Conservation (phyloP, 164 flowering plant species). For the Platanus orientalis region DNA sequence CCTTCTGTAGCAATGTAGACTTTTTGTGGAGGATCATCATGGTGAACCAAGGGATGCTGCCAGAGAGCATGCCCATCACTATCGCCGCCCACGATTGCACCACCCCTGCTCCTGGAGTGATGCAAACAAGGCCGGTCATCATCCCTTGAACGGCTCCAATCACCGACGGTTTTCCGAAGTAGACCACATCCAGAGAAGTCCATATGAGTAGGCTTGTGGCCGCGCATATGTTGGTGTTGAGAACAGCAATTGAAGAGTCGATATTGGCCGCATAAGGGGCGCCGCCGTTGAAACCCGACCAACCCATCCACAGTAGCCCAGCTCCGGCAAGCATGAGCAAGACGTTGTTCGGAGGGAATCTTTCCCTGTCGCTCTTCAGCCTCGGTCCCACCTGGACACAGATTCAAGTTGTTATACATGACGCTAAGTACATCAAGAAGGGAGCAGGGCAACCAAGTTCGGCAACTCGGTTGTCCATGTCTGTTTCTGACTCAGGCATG, state of each 20-base stretch:
- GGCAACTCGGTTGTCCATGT: too few species aligned
- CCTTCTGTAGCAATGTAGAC: constrained; percentile 19
- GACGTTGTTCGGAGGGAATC: constrained; percentile 13
- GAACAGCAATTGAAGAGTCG: constrained; percentile 5
- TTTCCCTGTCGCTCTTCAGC: constrained; percentile 1
- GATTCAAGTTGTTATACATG: too few species aligned
- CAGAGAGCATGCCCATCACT: constrained; percentile 33
- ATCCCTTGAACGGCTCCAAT: too few species aligned
- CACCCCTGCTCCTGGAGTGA: constrained; percentile 28
- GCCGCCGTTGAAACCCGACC: constrained; percentile 13
- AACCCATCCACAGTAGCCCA: constrained; percentile 12
- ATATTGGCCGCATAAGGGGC: constrained; percentile 6
- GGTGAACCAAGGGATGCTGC: too few species aligned
- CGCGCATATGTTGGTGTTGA: constrained; percentile 11
- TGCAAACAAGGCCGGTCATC: too few species aligned
- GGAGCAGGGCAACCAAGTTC: too few species aligned
- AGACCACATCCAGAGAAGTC: constrained; percentile 9
- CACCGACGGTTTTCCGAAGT: constrained; percentile 8
- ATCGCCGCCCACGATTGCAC: constrained; percentile 40
- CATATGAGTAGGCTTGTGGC: constrained; percentile 12
- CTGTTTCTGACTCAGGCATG: too few species aligned
- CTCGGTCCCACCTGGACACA: constrained; percentile 10
- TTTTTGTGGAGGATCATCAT: constrained; percentile 40
- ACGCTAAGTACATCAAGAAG: too few species aligned
- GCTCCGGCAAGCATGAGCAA: constrained; percentile 12